Conservation (phyloP, 345 rosid genomes). For the Citrus hindsii region DNA sequence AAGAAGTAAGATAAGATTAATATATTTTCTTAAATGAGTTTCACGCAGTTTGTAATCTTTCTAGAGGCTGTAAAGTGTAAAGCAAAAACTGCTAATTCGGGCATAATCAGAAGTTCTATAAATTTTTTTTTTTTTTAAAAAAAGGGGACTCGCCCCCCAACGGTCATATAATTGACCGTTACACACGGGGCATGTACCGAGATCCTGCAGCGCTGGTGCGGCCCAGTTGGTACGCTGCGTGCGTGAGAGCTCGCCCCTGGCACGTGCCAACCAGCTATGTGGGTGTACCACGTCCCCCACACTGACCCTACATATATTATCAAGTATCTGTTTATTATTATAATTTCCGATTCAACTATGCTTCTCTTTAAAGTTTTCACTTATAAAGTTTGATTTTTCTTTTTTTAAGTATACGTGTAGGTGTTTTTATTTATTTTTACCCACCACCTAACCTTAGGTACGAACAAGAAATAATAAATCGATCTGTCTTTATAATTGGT, state of each 20-base stretch:
- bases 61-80: neutral
- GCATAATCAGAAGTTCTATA: neutral
- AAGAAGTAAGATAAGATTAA: neutral
- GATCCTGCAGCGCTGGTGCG: conserved; percentile 14
- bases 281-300: neutral
- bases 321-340: too few species aligned
- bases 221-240: conserved; percentile 16
- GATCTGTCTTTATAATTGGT: too few species aligned
- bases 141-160: neutral
- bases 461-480: too few species aligned
- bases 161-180: conserved; percentile 51
- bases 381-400: too few species aligned
- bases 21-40: neutral
- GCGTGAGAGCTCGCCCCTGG: neutral
- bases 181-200: conserved; percentile 11
- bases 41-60: neutral
- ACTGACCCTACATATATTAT: neutral
- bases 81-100: neutral
- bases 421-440: too few species aligned
- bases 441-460: too few species aligned
- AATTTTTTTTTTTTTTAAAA: conserved; percentile 24
- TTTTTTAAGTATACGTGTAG: too few species aligned
- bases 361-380: too few species aligned
- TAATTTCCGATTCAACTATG: too few species aligned
- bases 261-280: conserved; percentile 18